phyloP scores from a whole-genome alignment of 2,329 filamentous ascomycete genomes.

The Colletotrichum sp. region DNA sequence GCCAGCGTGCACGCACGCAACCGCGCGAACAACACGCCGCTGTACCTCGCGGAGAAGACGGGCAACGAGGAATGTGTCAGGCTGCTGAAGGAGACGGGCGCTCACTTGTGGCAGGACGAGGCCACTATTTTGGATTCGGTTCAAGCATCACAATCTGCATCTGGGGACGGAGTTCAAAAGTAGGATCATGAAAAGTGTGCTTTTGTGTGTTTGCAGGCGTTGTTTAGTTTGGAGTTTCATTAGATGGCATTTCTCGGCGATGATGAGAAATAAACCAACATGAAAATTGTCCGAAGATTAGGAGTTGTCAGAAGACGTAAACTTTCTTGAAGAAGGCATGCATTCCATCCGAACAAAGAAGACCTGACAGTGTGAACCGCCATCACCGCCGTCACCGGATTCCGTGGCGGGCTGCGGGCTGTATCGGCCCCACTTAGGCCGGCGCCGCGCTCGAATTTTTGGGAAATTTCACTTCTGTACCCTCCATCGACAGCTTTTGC shows the following conservation, averaged over 20 bases:
- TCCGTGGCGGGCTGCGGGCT: neutral
- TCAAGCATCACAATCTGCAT: slow-evolving; percentile 11
- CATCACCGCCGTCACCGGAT: neutral
- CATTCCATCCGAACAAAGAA: neutral
- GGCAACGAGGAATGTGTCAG: slow-evolving; percentile 58
- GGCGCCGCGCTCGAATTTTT: slow-evolving; percentile 6
- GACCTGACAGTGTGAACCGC: neutral
- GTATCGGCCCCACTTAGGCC: neutral
- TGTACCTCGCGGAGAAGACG: slow-evolving; percentile 66
- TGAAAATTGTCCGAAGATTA: neutral
- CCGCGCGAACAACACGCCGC: slow-evolving; percentile 67
- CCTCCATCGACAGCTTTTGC: neutral
- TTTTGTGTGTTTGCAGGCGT: slow-evolving; percentile 1
- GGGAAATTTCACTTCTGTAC: neutral
- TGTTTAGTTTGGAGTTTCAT: neutral
- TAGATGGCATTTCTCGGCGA: neutral
- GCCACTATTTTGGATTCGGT: slow-evolving; percentile 16
- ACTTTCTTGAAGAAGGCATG: neutral
- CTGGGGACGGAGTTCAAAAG: slow-evolving; percentile 12
- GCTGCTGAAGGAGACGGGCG: slow-evolving; percentile 63
- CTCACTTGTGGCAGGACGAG: slow-evolving; percentile 59
- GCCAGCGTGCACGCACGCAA: slow-evolving; percentile 73
- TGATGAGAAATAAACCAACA: neutral
- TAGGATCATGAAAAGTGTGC: neutral
- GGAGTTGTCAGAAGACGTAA: neutral